Evolutionary conservation across 148 eudicot genomes (phyloP), one percentile per base, ranked within the genome.

Genomic region (Cornus controversa): DNA sequence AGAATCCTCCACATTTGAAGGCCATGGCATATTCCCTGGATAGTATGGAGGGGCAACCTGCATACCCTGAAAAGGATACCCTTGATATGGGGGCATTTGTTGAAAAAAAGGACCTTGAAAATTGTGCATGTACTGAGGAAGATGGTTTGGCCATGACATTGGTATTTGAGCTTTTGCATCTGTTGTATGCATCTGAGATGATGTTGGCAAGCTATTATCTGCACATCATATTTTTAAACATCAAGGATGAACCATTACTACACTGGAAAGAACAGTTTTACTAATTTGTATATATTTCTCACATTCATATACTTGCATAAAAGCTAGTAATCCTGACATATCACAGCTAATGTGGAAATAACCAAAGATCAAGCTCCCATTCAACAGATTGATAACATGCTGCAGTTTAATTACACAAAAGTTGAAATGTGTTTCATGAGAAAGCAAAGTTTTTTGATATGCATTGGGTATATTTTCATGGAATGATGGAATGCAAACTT

Each of bases 81-180:
- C 96, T 78, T 84, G 95, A 80, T 88, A 93, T 31, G 93, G 91
- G 25, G 89, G 87, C 83, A 87, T 82, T 77, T 87, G 94, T 74
- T 83, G 94, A 86, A 83, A 88, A 27, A 79, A 50, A 22, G 90
- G 86, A 64, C 90, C 90, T 57, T 84, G 97, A 79, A 82, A 81
- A 69, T 87, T 88, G 40, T 85, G 91, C 81, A 90, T 74, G 73
- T 91, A 90, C 57, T 73, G 90, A 40, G 89, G 86, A 85, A 80
- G 75, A 53, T 88, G 83, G 71, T 84, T 84, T 66, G 86, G 82
- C 97, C 94, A 89, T 72, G 82, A 83, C 78, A 80, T 58, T 72
- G 87, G 88, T 54, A 88, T 76, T 84, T 90, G 93, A 29, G 76
- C 80, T 80, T 84, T 85, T 40, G 79, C 79, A 73, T 90, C 91